Percentiles rank a stretch among this genome's conserved stretches.
phyloP scores from a whole-genome alignment of 2,329 filamentous ascomycete species.

The Phialocephala sp. region DNA sequence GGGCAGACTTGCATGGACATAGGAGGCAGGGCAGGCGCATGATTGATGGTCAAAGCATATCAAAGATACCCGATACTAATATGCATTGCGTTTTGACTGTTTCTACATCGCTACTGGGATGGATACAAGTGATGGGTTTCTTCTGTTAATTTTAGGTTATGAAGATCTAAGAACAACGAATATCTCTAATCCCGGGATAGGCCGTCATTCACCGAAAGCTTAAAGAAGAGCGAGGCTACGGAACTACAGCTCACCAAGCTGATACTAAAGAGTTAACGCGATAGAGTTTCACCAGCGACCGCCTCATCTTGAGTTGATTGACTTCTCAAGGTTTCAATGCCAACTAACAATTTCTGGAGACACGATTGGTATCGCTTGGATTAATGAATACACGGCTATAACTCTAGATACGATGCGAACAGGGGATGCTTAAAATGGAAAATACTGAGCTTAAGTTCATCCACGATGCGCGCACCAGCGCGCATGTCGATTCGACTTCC shows the following conservation, averaged over 20 bases:
- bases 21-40: constrained; percentile 18
- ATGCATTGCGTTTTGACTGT: constrained; percentile 27
- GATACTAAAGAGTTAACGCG: neutral
- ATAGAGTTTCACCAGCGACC: neutral
- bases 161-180: neutral
- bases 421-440: neutral
- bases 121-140: neutral
- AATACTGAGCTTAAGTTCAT: neutral
- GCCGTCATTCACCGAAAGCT: neutral
- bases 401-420: neutral
- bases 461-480: neutral
- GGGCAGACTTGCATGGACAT: constrained; percentile 16
- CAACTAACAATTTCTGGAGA: neutral
- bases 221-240: neutral
- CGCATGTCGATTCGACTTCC: neutral
- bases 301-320: neutral
- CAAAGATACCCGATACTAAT: constrained; percentile 39
- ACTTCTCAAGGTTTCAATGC: neutral
- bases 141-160: neutral
- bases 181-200: neutral
- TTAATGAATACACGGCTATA: neutral
- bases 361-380: neutral
- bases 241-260: neutral
- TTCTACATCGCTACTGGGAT: neutral
- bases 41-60: constrained; percentile 25